phyloP scores from a whole-genome alignment of 495 filamentous ascomycete species.

The Emericellopsis terricola region DNA sequence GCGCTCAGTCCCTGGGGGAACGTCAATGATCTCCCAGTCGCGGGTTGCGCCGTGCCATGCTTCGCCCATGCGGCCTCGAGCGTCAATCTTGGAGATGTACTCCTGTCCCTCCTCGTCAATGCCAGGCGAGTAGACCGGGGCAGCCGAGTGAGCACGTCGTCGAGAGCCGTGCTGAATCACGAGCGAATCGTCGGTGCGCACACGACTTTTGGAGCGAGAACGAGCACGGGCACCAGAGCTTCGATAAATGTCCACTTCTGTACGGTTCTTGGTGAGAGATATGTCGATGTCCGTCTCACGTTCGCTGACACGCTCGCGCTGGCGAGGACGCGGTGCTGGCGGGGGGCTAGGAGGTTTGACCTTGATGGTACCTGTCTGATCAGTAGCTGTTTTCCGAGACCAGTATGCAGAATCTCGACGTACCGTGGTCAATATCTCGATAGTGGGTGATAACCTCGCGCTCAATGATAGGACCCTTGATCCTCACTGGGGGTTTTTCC shows the following conservation, averaged over 20 bases:
- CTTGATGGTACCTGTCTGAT: constrained; percentile 17
- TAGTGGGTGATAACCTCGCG: constrained; percentile 76
- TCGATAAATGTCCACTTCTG: constrained; percentile 24
- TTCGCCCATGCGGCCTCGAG: constrained; percentile 45
- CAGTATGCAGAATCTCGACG: constrained; percentile 4
- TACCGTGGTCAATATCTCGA: constrained; percentile 76
- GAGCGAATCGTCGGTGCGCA: constrained; percentile 22
- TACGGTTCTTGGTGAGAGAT: constrained; percentile 22
- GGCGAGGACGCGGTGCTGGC: constrained; percentile 13
- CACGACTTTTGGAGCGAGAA: constrained; percentile 15
- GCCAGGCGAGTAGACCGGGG: constrained; percentile 14
- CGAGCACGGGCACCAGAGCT: constrained; percentile 12
- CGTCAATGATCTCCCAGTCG: constrained; percentile 63
- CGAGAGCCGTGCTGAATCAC: constrained; percentile 19
- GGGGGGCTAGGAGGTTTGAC: constrained; percentile 28
- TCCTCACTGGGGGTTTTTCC: constrained; percentile 11
- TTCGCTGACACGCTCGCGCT: constrained; percentile 11
- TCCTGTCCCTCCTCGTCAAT: constrained; percentile 45
- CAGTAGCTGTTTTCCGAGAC: background rate
- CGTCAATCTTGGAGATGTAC: constrained; percentile 39
- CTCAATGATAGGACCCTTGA: constrained; percentile 53
- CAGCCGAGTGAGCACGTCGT: constrained; percentile 28
- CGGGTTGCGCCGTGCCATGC: constrained; percentile 47
- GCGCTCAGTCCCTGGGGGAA: constrained; percentile 59
- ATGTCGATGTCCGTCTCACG: constrained; percentile 37